Percentiles rank a stretch among this genome's conserved stretches.
phyloP scores from a whole-genome alignment of 139 green algal genomes.

The Astrephomene gubernaculifera region DNA sequence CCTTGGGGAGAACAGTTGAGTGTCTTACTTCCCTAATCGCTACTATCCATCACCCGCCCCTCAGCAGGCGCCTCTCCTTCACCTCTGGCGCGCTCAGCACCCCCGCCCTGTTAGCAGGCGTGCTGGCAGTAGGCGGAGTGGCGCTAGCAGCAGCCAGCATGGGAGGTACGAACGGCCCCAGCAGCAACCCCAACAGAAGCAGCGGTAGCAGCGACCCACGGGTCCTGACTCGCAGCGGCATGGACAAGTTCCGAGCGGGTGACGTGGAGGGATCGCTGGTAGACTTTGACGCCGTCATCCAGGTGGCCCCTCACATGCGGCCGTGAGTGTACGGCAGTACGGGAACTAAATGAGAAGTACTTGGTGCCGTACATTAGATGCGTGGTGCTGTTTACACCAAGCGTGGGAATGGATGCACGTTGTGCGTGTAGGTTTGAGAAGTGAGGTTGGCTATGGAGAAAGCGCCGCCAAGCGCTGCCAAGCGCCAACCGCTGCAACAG shows the following conservation, averaged over 20 bases:
- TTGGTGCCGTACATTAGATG: not conserved
- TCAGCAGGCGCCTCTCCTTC: not conserved
- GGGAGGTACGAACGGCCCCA: too few relatives aligned
- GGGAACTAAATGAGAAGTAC: slow-evolving; percentile 36
- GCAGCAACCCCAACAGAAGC: not conserved
- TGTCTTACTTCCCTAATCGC: too few relatives aligned
- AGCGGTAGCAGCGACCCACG: slow-evolving; percentile 32
- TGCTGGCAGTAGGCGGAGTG: slow-evolving; percentile 30
- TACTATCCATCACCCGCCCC: not conserved
- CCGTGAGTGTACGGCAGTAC: slow-evolving; percentile 78
- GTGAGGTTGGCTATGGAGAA: too few relatives aligned
- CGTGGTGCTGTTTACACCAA: too few relatives aligned
- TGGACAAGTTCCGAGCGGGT: slow-evolving; percentile 64
- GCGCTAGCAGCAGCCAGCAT: slow-evolving; percentile 43
- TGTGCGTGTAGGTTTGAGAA: too few relatives aligned
- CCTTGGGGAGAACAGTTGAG: too few relatives aligned
- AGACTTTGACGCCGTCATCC: slow-evolving; percentile 74
- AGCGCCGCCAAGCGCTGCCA: too few relatives aligned
- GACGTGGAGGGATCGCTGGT: slow-evolving; percentile 70
- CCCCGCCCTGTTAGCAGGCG: slow-evolving; percentile 13
- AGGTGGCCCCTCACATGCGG: slow-evolving; percentile 50
- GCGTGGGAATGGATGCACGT: too few relatives aligned
- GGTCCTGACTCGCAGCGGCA: slow-evolving; percentile 50
- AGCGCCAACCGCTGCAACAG: too few relatives aligned
- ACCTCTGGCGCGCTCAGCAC: slow-evolving; percentile 12